These are phyloP conservation scores for Thermothielavioides terrestris DNA, from an alignment of 495 filamentous ascomycete species.

Conservation along the genomic window DNA sequence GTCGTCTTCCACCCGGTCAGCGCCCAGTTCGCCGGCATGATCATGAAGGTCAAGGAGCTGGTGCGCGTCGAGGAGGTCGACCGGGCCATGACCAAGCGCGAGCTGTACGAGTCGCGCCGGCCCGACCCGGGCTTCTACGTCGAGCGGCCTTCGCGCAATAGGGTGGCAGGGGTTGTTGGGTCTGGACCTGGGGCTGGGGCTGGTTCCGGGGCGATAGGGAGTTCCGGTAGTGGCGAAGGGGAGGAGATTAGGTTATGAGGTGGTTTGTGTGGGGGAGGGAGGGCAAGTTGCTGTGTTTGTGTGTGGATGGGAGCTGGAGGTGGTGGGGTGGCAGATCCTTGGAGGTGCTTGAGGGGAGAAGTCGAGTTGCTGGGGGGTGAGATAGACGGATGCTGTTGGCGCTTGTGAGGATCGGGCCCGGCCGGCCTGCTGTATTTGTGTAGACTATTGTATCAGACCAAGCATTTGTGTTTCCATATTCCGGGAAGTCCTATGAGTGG, in stretches of 20 bases:
- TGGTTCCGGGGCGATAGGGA: too few species aligned
- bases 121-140: constrained; percentile 81
- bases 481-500: too few species aligned
- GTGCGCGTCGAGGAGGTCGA: constrained; percentile 81
- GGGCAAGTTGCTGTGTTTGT: not conserved
- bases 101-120: constrained; percentile 64
- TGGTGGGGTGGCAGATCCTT: not conserved
- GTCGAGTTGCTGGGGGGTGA: not conserved
- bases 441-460: constrained; percentile 5
- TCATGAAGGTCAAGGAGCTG: constrained; percentile 96
- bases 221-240: not conserved
- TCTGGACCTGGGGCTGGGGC: too few species aligned
- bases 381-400: not conserved
- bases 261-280: not conserved
- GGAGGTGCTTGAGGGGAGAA: not conserved
- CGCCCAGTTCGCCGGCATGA: constrained; percentile 79
- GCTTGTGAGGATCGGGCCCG: not conserved
- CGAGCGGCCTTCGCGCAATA: constrained; percentile 39
- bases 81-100: constrained; percentile 53
- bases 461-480: too few species aligned
- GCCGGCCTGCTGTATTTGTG: not conserved
- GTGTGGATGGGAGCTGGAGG: not conserved
- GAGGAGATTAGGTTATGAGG: constrained; percentile 11
- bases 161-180: too few species aligned
- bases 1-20: constrained; percentile 90